Evolutionary conservation across 257 asterid genomes (phyloP).

Genomic region (Ehretia macrophylla): DNA sequence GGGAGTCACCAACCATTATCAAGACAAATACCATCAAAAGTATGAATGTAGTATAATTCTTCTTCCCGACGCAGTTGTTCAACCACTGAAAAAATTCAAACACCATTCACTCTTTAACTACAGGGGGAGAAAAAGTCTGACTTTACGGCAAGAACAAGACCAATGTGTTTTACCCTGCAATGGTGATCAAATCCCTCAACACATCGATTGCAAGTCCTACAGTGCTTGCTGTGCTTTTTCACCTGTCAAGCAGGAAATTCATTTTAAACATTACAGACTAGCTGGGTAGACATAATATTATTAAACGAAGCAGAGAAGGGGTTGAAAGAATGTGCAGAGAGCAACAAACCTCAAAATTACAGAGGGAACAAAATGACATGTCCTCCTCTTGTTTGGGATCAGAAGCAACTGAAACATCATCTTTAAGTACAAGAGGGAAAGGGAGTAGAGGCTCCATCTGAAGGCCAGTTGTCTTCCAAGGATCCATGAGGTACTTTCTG

Average conservation of each 20-base stretch:
- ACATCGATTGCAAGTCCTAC: slow-evolving; percentile 94
- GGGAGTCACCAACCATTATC: slow-evolving; percentile 59
- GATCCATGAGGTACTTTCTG: slow-evolving; percentile 70
- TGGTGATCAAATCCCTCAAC: slow-evolving; percentile 99
- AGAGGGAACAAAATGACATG: slow-evolving; percentile 76
- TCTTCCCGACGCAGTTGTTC: slow-evolving; percentile 96
- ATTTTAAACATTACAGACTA: background rate
- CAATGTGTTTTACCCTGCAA: slow-evolving; percentile 69
- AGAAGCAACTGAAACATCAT: slow-evolving; percentile 48
- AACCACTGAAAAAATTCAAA: slow-evolving; percentile 67
- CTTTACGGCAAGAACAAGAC: slow-evolving; percentile 5
- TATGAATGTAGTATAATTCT: slow-evolving; percentile 91
- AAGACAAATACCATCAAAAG: slow-evolving; percentile 73
- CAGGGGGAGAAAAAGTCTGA: background rate
- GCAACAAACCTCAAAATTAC: slow-evolving; percentile 72
- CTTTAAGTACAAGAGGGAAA: slow-evolving; percentile 60
- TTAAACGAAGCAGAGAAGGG: too few species aligned
- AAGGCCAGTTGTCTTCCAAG: slow-evolving; percentile 38
- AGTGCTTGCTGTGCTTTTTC: slow-evolving; percentile 89
- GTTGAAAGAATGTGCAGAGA: background rate
- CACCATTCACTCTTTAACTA: background rate
- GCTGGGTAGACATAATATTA: too few species aligned
- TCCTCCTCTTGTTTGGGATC: slow-evolving; percentile 55
- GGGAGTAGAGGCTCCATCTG: slow-evolving; percentile 69
- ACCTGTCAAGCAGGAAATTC: slow-evolving; percentile 41